A percentile compares a stretch with the other conserved stretches of the same genome.
Evolutionary conservation across 768 basidiomycete species (phyloP).

Genomic region (Termitomyces bulborhizus): DNA sequence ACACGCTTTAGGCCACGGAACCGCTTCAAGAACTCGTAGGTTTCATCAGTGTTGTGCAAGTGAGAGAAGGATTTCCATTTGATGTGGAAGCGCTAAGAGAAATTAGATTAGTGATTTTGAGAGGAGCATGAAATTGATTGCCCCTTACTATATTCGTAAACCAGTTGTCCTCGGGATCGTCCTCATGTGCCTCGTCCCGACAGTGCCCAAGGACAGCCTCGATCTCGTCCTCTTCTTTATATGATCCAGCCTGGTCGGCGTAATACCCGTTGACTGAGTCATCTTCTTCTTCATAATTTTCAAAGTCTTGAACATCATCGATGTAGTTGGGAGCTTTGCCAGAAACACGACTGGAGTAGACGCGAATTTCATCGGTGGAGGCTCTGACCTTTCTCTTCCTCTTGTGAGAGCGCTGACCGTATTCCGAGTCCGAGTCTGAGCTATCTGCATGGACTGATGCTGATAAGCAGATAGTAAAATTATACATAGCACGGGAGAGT

Average conservation of each 20-base stretch:
- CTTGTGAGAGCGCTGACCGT: conserved; percentile 74
- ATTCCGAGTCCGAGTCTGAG: conserved; percentile 87
- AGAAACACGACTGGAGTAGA: conserved; percentile 54
- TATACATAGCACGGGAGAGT: conserved; percentile 8
- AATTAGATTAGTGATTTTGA: background rate
- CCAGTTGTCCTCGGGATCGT: conserved; percentile 78
- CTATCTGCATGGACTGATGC: conserved; percentile 42
- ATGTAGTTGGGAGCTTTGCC: conserved; percentile 80
- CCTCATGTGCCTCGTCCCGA: conserved; percentile 75
- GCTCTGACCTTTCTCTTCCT: conserved; percentile 68
- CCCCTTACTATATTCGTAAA: conserved; percentile 75
- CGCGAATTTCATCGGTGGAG: conserved; percentile 67
- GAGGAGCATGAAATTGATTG: conserved; percentile 1
- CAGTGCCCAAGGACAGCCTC: conserved; percentile 86
- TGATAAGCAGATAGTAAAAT: conserved; percentile 20
- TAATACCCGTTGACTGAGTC: conserved; percentile 50
- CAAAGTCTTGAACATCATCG: conserved; percentile 78
- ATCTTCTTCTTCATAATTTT: conserved; percentile 62
- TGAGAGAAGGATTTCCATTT: conserved; percentile 99
- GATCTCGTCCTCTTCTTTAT: conserved; percentile 80
- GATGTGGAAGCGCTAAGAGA: conserved; percentile 88
- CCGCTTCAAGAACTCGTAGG: conserved; percentile 91
- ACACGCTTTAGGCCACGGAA: conserved; percentile 96
- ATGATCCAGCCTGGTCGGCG: conserved; percentile 43
- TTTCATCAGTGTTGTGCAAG: conserved; percentile 98